Evolutionary conservation across 352 stramenopile genomes (phyloP), one percentile per base, ranked within the genome.

Genomic region (Pythium scleroteichum): DNA sequence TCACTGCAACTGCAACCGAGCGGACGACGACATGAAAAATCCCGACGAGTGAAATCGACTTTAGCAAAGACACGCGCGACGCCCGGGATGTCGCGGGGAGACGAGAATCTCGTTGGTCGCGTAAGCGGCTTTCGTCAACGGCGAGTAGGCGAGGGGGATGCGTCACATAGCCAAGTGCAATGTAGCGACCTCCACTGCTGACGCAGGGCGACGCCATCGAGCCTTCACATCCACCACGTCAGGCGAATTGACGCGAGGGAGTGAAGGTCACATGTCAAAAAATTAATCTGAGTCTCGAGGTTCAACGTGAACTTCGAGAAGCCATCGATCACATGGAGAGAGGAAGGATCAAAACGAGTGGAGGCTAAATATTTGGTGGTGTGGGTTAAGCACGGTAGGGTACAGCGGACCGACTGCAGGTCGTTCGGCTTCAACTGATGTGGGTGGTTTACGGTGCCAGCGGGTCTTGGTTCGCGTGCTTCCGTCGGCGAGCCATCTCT

Each of bases 401-500:
- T 62, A 53, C 42, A 62, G 5, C 29, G 29, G 29, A 10, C 29
- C 10, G 29, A 35, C 5, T 35, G 10, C 10, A 10, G 29, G 29
- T n/a, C n/a, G n/a, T n/a, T n/a, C n/a, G n/a, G n/a, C n/a, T n/a
- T n/a, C n/a, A n/a, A n/a, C n/a, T n/a, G 33, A 39, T 39, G 14
- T 39, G 33, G 44, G 38, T 35, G 26, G 51, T 33, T 59, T 19
- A 51, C 40, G 35, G 23, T 3, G 29, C 29, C 29, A 46, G 20
- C 12, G 32, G 26, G 9, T 41, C 17, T 23, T 13, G 19, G 20
- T 46, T 39, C 12, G 42, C 29, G 35, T 49, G 22, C 19, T 22
- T 4, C 29, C 79, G 68, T 46, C 80, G 73, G 2, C 70, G 73
- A 7, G 61, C 59, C 63, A 89, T 85, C 14, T 80, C 72, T 23